Base-by-base conservation (phyloP, 352 stramenopile species). In the Phytophthora foliorum region DNA sequence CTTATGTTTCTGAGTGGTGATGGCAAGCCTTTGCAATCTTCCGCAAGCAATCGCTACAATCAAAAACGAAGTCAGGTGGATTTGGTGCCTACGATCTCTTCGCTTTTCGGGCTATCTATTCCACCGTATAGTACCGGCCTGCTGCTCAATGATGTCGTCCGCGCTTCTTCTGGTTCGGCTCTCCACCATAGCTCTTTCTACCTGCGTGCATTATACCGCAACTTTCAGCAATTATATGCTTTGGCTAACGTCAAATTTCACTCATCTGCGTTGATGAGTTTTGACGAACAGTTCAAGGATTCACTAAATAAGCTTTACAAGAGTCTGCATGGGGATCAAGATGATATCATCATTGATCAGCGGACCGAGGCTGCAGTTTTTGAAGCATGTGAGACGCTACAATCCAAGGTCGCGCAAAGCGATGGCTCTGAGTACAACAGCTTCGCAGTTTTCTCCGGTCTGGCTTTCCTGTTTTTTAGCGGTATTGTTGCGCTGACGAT, bases 391-490 rank as follows among this genome's bases (percentile, higher is more conserved):
- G 52, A 77, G 22, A 46, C 66, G 8, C 54, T 94, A 6, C 88
- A 92, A 74, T 63, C 63, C 11, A 82, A 61, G 27, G 74, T 95
- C 3, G 63, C 68, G 1, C 46, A 81, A 34, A 95, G 84, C 55
- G 83, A 95, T 57, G 88, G 88, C 7, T 93, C 86, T 0, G 88
- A 95, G 73, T 95, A 95, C 70, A 77, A 93, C 52, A 34, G 25
- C 3, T 39, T 44, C 4, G 66, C 69, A 22, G 76, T 92, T 16
- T 72, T 73, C 19, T 57, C 34, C 1, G 87, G 87, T 0, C 50
- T 93, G 0, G 27, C 44, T 0, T 19, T 88, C 24, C 67, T 94
- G 0, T 51, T 90, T 0, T 14, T 61, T 11, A 82, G 77, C 25
- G 65, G 56, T 29, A 17, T 39, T 65, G 24, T 61, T 54, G 58